Percentiles rank a stretch among this genome's conserved stretches.
Conservation (phyloP, 352 stramenopile species). For the Elongisporangium prolatum region DNA sequence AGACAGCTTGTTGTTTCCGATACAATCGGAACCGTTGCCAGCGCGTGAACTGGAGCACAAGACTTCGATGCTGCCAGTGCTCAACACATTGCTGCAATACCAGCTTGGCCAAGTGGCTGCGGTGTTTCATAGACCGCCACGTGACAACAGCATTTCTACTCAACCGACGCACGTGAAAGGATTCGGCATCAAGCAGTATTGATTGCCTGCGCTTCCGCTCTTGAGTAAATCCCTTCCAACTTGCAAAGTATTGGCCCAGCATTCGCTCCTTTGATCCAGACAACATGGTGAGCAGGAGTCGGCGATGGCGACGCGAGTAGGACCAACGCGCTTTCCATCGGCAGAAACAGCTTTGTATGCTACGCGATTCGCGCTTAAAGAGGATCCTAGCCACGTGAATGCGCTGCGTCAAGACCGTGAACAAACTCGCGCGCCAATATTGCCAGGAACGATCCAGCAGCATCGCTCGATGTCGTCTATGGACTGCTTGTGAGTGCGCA, state of each 20-base stretch:
- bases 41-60: neutral
- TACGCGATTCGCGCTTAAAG: conserved; percentile 20
- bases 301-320: conserved; percentile 20
- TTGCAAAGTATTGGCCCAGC: conserved; percentile 16
- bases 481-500: neutral
- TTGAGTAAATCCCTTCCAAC: conserved; percentile 16
- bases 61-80: neutral
- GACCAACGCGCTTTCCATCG: conserved; percentile 30
- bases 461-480: neutral
- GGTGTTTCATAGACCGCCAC: neutral
- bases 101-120: neutral
- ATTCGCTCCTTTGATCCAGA: conserved; percentile 11
- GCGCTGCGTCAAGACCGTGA: conserved; percentile 1
- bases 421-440: conserved; percentile 13
- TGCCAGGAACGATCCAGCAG: conserved; percentile 9
- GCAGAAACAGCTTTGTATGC: conserved; percentile 19
- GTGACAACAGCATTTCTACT: neutral
- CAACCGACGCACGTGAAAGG: neutral
- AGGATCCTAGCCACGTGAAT: conserved; percentile 8
- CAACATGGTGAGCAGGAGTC: conserved; percentile 11
- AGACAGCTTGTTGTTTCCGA: neutral
- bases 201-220: neutral
- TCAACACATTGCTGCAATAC: neutral
- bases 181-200: neutral
- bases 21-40: neutral